Conservation (phyloP, 2,329 filamentous ascomycete species). For the Mycosphaerella arachidis region DNA sequence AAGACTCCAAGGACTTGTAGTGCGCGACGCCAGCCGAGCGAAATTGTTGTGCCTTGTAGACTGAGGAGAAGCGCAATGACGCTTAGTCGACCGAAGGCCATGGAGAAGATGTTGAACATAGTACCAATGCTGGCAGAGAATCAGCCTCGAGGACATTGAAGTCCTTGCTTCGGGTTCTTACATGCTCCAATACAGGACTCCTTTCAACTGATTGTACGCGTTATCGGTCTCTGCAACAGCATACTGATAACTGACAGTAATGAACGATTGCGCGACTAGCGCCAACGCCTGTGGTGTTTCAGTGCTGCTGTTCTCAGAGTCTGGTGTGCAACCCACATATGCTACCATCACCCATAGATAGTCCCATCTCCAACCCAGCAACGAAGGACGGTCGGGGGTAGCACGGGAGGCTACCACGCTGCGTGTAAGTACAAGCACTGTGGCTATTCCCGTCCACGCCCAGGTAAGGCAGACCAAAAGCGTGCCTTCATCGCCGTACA, state of each 20-base stretch:
- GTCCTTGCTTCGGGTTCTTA: background rate
- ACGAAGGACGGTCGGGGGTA: conserved; percentile 1
- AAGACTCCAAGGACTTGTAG: conserved; percentile 8
- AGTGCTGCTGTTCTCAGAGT: background rate
- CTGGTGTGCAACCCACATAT: background rate
- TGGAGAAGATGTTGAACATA: conserved; percentile 2
- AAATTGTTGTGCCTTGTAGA: conserved; percentile 8
- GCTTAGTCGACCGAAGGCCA: conserved; percentile 8
- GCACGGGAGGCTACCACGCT: conserved; percentile 4
- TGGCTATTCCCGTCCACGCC: conserved; percentile 14
- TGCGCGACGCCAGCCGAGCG: background rate
- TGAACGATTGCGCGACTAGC: background rate
- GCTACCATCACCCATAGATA: conserved; percentile 12
- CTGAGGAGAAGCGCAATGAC: conserved; percentile 11
- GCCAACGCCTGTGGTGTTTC: background rate
- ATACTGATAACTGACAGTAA: background rate
- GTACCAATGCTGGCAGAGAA: background rate
- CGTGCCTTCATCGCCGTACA: background rate
- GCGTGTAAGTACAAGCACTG: conserved; percentile 7
- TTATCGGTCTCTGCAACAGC: background rate
- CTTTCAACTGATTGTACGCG: background rate
- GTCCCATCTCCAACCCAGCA: conserved; percentile 9
- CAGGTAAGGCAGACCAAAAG: conserved; percentile 13
- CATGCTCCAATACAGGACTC: conserved; percentile 2
- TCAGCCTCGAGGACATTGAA: background rate